Percentiles rank a stretch among this genome's conserved stretches.
Evolutionary conservation across 2,329 filamentous ascomycete genomes (phyloP).

Genomic region (Byssoonygena ceratinophila): DNA sequence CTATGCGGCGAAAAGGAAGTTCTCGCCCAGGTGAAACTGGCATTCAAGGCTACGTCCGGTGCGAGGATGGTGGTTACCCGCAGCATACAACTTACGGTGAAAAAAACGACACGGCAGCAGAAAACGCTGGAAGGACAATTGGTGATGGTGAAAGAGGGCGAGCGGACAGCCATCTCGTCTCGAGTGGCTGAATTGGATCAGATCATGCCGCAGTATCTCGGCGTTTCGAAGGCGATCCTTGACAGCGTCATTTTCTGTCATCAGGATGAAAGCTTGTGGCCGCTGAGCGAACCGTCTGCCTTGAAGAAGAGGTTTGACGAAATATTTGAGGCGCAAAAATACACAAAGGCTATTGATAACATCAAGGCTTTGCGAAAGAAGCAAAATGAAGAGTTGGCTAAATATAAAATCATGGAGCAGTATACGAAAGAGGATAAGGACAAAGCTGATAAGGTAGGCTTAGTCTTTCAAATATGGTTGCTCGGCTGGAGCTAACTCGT

Average conservation of each 20-base stretch:
- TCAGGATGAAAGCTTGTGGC: constrained; percentile 95
- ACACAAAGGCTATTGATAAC: constrained; percentile 94
- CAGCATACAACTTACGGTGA: constrained; percentile 74
- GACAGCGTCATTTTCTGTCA: constrained; percentile 98
- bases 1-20: constrained; percentile 79
- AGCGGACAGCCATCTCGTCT: constrained; percentile 67
- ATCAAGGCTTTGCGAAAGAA: constrained; percentile 78
- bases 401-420: constrained; percentile 62
- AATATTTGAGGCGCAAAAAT: constrained; percentile 94
- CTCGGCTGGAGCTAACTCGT: constrained; percentile 1
- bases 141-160: constrained; percentile 64
- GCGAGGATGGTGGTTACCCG: constrained; percentile 73
- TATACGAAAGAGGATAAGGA: constrained; percentile 77
- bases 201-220: constrained; percentile 73
- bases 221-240: constrained; percentile 79
- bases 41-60: constrained; percentile 69
- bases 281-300: constrained; percentile 72
- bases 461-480: background rate
- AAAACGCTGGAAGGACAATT: constrained; percentile 80
- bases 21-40: constrained; percentile 79
- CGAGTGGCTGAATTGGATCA: constrained; percentile 71
- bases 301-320: constrained; percentile 94
- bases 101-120: constrained; percentile 62
- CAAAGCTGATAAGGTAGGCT: constrained; percentile 54
- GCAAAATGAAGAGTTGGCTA: constrained; percentile 62